Conservation (phyloP, 768 basidiomycete genomes). For the Leccinum longicurvipes region DNA sequence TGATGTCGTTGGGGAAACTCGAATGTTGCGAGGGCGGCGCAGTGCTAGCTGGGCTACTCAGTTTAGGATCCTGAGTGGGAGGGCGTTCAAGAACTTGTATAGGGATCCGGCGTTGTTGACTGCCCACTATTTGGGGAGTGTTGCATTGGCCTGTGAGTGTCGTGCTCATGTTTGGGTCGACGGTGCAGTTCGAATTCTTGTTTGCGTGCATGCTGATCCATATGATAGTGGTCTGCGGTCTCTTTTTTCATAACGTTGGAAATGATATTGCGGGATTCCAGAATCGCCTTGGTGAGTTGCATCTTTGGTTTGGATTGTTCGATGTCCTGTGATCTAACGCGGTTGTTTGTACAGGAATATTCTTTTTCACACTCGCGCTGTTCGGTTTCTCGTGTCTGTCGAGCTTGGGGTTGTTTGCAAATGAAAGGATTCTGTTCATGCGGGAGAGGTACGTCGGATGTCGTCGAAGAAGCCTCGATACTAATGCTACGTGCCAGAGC, state of each 20-base stretch:
- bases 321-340: not conserved
- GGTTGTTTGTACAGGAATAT: constrained; percentile 55
- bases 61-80: constrained; percentile 89
- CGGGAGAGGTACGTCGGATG: constrained; percentile 73
- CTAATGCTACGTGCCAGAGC: constrained; percentile 48
- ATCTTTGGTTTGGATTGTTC: not conserved
- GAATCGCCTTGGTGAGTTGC: constrained; percentile 72
- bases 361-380: constrained; percentile 95
- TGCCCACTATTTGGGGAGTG: constrained; percentile 85
- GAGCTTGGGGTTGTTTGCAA: constrained; percentile 90
- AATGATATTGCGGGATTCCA: constrained; percentile 98
- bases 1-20: constrained; percentile 68
- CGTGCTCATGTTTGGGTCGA: not conserved
- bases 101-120: constrained; percentile 88
- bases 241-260: constrained; percentile 86
- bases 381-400: constrained; percentile 97
- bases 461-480: not conserved
- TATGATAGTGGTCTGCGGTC: constrained; percentile 76
- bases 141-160: constrained; percentile 76
- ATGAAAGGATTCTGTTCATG: constrained; percentile 95
- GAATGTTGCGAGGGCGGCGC: constrained; percentile 65
- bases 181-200: not conserved
- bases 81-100: constrained; percentile 98
- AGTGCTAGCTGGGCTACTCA: constrained; percentile 87
- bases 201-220: not conserved